A percentile compares a stretch with the other conserved stretches of the same genome.
phyloP scores from a whole-genome alignment of 1,139 yeast genomes.

The Candida sojae region DNA sequence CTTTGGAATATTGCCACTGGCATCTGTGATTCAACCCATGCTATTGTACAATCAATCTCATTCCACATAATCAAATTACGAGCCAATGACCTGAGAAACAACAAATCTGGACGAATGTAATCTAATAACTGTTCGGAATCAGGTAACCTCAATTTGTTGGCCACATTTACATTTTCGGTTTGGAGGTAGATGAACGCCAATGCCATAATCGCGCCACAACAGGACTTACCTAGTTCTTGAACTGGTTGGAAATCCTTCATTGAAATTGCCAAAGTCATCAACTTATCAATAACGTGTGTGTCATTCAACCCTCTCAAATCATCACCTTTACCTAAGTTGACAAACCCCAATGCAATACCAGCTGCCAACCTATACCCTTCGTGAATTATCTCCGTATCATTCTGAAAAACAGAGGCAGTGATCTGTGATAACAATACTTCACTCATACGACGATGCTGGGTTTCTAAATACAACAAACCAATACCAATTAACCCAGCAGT shows the following conservation, averaged over 20 bases:
- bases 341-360: constrained; percentile 84
- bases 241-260: constrained; percentile 70
- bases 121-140: constrained; percentile 61
- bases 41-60: constrained; percentile 46
- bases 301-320: constrained; percentile 65
- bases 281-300: constrained; percentile 66
- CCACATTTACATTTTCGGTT: constrained; percentile 62
- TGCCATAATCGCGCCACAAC: constrained; percentile 82
- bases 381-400: constrained; percentile 57
- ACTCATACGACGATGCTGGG: constrained; percentile 87
- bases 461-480: constrained; percentile 76
- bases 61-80: constrained; percentile 82
- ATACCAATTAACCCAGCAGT: constrained; percentile 91
- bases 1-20: constrained; percentile 44
- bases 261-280: constrained; percentile 61
- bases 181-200: constrained; percentile 72
- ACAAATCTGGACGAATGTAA: constrained; percentile 78
- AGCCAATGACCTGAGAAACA: constrained; percentile 69
- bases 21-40: constrained; percentile 65
- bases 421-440: constrained; percentile 74
- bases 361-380: constrained; percentile 90
- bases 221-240: constrained; percentile 68
- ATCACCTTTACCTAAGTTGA: constrained; percentile 81
- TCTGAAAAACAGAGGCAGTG: constrained; percentile 54
- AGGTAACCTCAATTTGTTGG: constrained; percentile 67